These are phyloP conservation scores for Xanthoconium stramineum DNA, from an alignment of 768 basidiomycete genomes.

Conservation along the genomic window DNA sequence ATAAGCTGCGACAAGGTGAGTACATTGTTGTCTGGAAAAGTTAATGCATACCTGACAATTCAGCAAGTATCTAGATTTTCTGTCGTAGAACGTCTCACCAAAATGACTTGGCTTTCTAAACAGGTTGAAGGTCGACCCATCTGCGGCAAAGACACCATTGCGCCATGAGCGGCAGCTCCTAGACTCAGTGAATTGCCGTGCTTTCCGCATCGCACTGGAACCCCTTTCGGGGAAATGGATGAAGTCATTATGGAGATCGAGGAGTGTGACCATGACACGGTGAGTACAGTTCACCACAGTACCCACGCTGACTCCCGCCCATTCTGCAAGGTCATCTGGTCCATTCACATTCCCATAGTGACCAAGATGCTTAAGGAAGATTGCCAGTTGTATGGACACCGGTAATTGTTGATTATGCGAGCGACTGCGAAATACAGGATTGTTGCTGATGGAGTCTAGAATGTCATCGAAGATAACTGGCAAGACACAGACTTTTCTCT, in stretches of 20 bases:
- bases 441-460: no score
- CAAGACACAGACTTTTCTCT: no score
- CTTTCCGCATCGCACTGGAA: neutral
- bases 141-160: neutral
- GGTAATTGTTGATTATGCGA: neutral
- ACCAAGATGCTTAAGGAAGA: neutral
- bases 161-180: neutral
- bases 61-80: slow-evolving; percentile 1
- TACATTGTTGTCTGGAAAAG: neutral
- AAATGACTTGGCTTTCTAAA: neutral
- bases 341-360: neutral
- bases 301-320: neutral
- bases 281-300: neutral
- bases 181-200: neutral
- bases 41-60: neutral
- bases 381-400: neutral
- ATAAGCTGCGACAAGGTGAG: neutral
- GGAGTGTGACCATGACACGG: neutral
- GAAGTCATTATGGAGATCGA: neutral
- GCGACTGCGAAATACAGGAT: neutral
- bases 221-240: neutral
- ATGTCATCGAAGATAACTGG: no score
- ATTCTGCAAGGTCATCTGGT: neutral
- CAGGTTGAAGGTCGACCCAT: neutral
- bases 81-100: slow-evolving; percentile 2